Evolutionary conservation across 352 stramenopile genomes (phyloP), one percentile per base, ranked within the genome.

Genomic region (Bremia lactucae): DNA sequence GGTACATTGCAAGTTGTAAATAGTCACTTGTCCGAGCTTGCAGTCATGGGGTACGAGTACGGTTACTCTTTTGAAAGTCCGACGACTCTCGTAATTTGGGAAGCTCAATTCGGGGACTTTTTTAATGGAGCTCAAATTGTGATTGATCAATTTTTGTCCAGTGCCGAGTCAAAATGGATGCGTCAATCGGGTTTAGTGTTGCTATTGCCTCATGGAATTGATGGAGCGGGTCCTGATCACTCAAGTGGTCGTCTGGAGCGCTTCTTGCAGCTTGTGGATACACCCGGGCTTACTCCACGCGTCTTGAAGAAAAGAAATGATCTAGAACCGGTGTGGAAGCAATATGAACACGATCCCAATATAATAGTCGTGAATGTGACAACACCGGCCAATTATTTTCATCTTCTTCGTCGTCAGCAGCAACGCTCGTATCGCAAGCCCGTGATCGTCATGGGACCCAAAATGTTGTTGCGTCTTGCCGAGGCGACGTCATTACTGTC

Each of bases 371-470:
- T 72, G 31, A 88, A 90, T 41, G 53, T 78, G 25, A 94, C 74
- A 25, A 95, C 81, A 11, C 91, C 94, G 1, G 93, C 92, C 25
- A 97, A 98, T 60, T 98, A 97, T 62, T 98, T 98, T 65, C 91
- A 98, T 53, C 68, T 92, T 48, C 66, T 98, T 44, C 85, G 91
- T 52, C 83, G 93, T 46, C 93, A 97, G 48, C 74, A 89, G 39
- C 52, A 68, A 5, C 79, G 77, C 4, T 24, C 50, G 16, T 92
- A 86, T 65, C 75, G 74, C 42, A 90, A 90, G 21, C 79, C 79
- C 0, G 33, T 83, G 7, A 61, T 88, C 15, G 65, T 83, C 14
- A 87, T 92, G 70, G 72, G 66, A 0, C 79, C 79, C 0, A 92
- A 90, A 51, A 87, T 76, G 42, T 51, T 92, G 39, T 50, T 89